These are phyloP conservation scores for Hydnomerulius pinastri DNA, from an alignment of 768 basidiomycete genomes.

Conservation along the genomic window DNA sequence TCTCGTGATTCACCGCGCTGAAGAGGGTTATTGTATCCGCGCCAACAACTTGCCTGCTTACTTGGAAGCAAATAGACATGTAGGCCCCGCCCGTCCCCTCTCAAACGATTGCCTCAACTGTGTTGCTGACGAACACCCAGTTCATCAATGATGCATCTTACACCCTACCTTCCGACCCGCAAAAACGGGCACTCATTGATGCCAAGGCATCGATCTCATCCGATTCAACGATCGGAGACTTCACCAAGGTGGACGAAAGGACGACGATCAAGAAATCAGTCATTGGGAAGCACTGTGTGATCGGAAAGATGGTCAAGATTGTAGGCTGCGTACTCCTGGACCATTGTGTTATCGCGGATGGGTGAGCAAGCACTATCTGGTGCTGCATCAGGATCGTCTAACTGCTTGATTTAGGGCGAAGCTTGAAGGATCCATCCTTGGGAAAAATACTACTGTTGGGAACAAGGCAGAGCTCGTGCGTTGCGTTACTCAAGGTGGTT, in stretches of 20 bases:
- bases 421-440: conserved; percentile 75
- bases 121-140: conserved; percentile 27
- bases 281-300: conserved; percentile 80
- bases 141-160: conserved; percentile 55
- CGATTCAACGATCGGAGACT: conserved; percentile 81
- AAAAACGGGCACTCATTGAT: conserved; percentile 71
- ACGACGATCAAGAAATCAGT: conserved; percentile 79
- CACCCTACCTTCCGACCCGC: conserved; percentile 57
- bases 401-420: conserved; percentile 53
- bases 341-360: conserved; percentile 86
- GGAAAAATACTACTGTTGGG: conserved; percentile 73
- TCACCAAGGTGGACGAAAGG: conserved; percentile 79
- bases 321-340: conserved; percentile 83
- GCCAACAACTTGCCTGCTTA: conserved; percentile 78
- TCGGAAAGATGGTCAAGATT: conserved; percentile 85
- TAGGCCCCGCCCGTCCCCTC: conserved; percentile 45
- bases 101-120: neutral
- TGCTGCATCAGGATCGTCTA: neutral
- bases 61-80: conserved; percentile 79
- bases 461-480: conserved; percentile 64
- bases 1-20: conserved; percentile 55
- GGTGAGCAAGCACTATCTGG: conserved; percentile 43
- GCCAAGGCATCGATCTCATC: conserved; percentile 79
- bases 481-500: conserved; percentile 77
- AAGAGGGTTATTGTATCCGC: conserved; percentile 60